These are phyloP conservation scores for Puccinia polysora DNA, from an alignment of 1,284 basidiomycete species.

Conservation along the genomic window DNA sequence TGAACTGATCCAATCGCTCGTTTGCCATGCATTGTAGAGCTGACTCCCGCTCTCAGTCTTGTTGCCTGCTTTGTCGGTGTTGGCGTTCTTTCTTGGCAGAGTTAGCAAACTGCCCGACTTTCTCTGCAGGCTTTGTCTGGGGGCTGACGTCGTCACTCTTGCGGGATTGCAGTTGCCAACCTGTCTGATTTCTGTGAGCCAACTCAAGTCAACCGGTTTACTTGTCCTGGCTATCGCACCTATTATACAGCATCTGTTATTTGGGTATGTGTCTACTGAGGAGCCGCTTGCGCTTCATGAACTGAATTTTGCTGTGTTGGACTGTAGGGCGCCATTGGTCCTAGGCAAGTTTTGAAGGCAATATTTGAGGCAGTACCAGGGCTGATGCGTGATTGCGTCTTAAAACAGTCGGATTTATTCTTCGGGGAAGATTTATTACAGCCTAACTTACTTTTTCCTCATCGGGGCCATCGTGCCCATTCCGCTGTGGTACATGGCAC, in stretches of 20 bases:
- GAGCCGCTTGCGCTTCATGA: background rate
- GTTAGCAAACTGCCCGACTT: background rate
- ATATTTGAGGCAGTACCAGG: no score
- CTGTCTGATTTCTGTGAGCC: slow-evolving; percentile 37
- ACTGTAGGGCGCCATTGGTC: slow-evolving; percentile 30
- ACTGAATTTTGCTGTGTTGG: background rate
- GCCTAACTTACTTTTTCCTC: slow-evolving; percentile 31
- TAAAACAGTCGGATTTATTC: slow-evolving; percentile 38
- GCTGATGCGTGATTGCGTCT: no score
- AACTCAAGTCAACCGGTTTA: slow-evolving; percentile 34
- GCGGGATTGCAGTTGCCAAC: slow-evolving; percentile 19
- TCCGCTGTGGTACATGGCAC: slow-evolving; percentile 32
- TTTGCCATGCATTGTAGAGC: background rate
- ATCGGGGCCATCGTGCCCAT: slow-evolving; percentile 29
- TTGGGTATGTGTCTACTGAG: slow-evolving; percentile 17
- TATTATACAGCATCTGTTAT: slow-evolving; percentile 36
- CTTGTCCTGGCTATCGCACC: slow-evolving; percentile 33
- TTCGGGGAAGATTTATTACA: slow-evolving; percentile 18
- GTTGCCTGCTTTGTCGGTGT: slow-evolving; percentile 41
- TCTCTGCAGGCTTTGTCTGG: background rate
- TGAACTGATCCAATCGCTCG: background rate
- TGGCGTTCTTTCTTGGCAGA: slow-evolving; percentile 42
- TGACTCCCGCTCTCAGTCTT: background rate
- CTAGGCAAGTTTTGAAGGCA: slow-evolving; percentile 24
- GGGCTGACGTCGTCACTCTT: background rate